phyloP scores from a whole-genome alignment of 805 yeast species.

The Candida ortonii region DNA sequence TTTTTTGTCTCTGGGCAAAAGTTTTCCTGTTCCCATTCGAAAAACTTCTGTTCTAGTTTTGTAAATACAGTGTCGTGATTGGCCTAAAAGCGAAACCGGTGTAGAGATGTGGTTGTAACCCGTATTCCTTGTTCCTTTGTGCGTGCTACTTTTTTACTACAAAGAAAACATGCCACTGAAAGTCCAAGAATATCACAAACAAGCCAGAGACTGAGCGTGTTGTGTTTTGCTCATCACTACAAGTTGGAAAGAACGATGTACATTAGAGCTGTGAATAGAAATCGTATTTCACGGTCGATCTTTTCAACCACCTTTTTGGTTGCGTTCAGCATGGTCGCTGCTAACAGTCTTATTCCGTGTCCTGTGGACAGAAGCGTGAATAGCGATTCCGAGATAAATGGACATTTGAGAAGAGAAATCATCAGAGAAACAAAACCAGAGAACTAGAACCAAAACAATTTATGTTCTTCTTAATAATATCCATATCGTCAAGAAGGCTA shows the following conservation, averaged over 20 bases:
- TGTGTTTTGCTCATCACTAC: too few relatives aligned
- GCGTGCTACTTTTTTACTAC: neutral
- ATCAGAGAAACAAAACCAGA: too few relatives aligned
- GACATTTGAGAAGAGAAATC: slow-evolving; percentile 1
- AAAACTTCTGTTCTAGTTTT: too few relatives aligned
- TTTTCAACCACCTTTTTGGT: slow-evolving; percentile 75
- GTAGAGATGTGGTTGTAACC: neutral
- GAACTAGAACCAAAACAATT: too few relatives aligned
- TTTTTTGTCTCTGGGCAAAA: slow-evolving; percentile 1
- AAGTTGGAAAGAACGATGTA: slow-evolving; percentile 42
- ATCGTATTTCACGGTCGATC: slow-evolving; percentile 57
- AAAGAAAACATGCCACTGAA: too few relatives aligned
- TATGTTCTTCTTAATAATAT: neutral
- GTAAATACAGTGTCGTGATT: too few relatives aligned
- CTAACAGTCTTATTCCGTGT: slow-evolving; percentile 36
- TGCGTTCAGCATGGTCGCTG: slow-evolving; percentile 50
- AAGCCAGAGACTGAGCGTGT: too few relatives aligned
- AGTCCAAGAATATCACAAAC: too few relatives aligned
- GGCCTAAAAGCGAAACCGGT: neutral
- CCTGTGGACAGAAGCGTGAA: slow-evolving; percentile 45
- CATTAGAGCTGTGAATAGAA: slow-evolving; percentile 56
- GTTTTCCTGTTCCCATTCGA: slow-evolving; percentile 3
- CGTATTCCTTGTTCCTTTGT: neutral
- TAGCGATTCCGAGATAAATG: slow-evolving; percentile 27
- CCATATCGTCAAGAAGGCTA: neutral